Percentiles rank a stretch among this genome's conserved stretches.
These are phyloP conservation scores for Colletotrichum sp. DNA, from an alignment of 2,329 filamentous ascomycete genomes.

Conservation along the genomic window DNA sequence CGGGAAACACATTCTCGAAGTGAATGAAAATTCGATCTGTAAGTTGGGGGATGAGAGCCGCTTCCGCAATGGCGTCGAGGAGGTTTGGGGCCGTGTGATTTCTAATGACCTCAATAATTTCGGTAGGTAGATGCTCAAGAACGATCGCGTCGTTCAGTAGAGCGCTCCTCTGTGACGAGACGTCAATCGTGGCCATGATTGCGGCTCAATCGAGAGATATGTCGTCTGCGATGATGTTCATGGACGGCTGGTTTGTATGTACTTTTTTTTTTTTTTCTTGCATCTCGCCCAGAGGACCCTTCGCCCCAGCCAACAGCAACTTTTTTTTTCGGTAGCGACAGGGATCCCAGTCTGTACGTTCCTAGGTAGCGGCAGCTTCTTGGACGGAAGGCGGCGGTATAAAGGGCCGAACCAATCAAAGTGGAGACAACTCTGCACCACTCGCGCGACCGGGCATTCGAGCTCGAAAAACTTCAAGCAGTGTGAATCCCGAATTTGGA, in stretches of 20 bases:
- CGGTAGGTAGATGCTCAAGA: constrained; percentile 68
- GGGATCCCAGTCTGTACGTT: constrained; percentile 21
- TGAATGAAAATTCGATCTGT: constrained; percentile 77
- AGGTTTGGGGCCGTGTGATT: constrained; percentile 68
- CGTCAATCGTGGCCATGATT: constrained; percentile 61
- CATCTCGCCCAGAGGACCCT: constrained; percentile 15
- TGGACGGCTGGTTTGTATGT: constrained; percentile 22
- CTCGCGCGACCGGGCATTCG: constrained; percentile 24
- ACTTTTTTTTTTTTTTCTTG: constrained; percentile 31
- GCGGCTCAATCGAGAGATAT: constrained; percentile 20
- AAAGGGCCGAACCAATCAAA: constrained; percentile 42
- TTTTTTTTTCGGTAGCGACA: constrained; percentile 35
- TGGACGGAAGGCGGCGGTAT: constrained; percentile 34
- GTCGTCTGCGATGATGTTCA: constrained; percentile 15
- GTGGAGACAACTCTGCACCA: constrained; percentile 18
- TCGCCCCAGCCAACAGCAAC: constrained; percentile 26
- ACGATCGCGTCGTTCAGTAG: constrained; percentile 59
- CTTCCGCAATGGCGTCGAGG: constrained; percentile 72
- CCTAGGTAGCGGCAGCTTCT: constrained; percentile 5
- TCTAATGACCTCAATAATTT: constrained; percentile 72
- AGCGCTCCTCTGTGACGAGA: constrained; percentile 59
- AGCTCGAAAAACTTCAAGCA: constrained; percentile 49
- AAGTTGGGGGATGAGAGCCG: constrained; percentile 71
- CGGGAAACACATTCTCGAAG: constrained; percentile 78
- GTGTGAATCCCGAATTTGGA: constrained; percentile 11